Conservation (phyloP, 805 yeast genomes). For the Saccharomycopsis capsularis region DNA sequence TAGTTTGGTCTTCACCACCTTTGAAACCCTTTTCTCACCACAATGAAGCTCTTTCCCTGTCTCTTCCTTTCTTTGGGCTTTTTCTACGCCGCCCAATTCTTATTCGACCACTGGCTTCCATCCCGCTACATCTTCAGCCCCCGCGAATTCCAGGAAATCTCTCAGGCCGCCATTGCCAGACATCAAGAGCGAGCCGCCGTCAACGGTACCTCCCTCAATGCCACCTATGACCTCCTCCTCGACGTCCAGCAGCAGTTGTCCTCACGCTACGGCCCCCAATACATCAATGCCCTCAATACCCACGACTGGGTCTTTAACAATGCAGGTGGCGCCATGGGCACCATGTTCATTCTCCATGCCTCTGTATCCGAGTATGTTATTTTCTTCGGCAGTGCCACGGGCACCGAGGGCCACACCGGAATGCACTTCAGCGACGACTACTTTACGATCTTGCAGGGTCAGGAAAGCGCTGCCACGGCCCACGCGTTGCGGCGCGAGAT, state of each 20-base stretch:
- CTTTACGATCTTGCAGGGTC: slow-evolving; percentile 81
- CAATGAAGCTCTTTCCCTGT: too few species aligned
- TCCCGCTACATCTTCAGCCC: slow-evolving; percentile 64
- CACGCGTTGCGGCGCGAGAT: slow-evolving; percentile 56
- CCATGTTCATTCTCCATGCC: slow-evolving; percentile 92
- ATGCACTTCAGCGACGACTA: slow-evolving; percentile 97
- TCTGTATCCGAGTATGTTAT: slow-evolving; percentile 89
- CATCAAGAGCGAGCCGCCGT: too few species aligned
- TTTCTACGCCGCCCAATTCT: slow-evolving; percentile 32
- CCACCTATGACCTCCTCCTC: slow-evolving; percentile 55
- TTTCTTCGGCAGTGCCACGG: slow-evolving; percentile 87
- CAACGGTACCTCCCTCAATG: slow-evolving; percentile 50
- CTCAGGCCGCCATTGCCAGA: slow-evolving; percentile 44
- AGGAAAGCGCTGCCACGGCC: slow-evolving; percentile 66
- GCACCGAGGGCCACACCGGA: slow-evolving; percentile 96
- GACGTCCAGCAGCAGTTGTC: slow-evolving; percentile 55
- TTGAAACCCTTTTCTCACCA: too few species aligned
- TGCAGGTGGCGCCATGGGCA: slow-evolving; percentile 98
- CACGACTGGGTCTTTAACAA: slow-evolving; percentile 95
- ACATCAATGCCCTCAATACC: slow-evolving; percentile 61
- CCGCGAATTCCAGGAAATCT: slow-evolving; percentile 48
- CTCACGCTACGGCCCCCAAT: slow-evolving; percentile 60
- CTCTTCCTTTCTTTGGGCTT: too few species aligned
- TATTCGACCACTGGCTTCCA: slow-evolving; percentile 64
- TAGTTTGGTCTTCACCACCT: too few species aligned